Percentiles rank a stretch among this genome's conserved stretches.
These are phyloP conservation scores for Nemania abortiva DNA, from an alignment of 2,329 filamentous ascomycete species.

Conservation along the genomic window DNA sequence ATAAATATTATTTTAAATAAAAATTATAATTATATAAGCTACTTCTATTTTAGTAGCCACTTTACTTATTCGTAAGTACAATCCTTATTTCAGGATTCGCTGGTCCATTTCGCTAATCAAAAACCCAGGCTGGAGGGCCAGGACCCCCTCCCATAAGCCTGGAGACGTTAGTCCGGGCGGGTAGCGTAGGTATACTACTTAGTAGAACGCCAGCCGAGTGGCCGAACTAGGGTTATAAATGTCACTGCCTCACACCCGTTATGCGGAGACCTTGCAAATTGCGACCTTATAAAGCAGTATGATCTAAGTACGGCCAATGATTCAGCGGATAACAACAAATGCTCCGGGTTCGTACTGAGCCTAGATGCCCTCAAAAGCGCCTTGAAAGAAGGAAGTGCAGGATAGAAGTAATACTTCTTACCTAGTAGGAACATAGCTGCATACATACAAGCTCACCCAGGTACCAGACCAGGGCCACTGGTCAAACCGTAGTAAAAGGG, in stretches of 20 bases:
- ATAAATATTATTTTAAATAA: too few species aligned
- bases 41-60: too few species aligned
- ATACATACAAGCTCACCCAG: neutral
- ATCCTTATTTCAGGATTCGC: too few species aligned
- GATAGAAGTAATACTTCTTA: constrained; percentile 1
- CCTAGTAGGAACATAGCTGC: neutral
- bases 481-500: constrained; percentile 14
- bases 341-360: neutral
- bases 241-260: constrained; percentile 40
- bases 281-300: neutral
- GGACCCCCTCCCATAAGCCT: too few species aligned
- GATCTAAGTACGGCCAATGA: neutral
- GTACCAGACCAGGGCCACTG: constrained; percentile 1
- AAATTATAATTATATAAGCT: too few species aligned
- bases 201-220: constrained; percentile 27
- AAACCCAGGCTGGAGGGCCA: too few species aligned
- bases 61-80: too few species aligned
- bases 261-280: constrained; percentile 28
- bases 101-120: too few species aligned
- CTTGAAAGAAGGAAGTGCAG: neutral
- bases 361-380: constrained; percentile 1
- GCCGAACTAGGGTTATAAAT: constrained; percentile 22
- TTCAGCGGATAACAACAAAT: neutral
- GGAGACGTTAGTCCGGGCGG: too few species aligned
- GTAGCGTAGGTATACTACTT: neutral